Base-by-base conservation (phyloP, 306 rosid species). In the Gastrolobium villosum region DNA sequence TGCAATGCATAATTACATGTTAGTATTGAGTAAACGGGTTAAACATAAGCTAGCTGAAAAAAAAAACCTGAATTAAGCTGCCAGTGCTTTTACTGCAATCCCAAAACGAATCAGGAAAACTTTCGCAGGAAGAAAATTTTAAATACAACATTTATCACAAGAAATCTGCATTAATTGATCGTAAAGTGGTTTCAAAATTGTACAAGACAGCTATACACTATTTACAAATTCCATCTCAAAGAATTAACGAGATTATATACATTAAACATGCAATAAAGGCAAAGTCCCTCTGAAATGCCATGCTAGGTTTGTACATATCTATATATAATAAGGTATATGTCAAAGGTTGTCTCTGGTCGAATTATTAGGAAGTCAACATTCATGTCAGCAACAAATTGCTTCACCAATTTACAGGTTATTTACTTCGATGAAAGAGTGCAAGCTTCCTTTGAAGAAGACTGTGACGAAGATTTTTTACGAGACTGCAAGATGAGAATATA, bases 401-500 rank as follows among this genome's bases (percentile, higher is more conserved):
- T 55, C 79, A 48, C 70, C 65, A 66, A 55, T 62, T 65, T 74
- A 46, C 49, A 62, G 10, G 49, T 71, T 49, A 74, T 84, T 86
- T 87, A 87, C 86, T 79, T 59, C 64, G 46, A 37, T 15, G 1
- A 10, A 62, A 72, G 90, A 71, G 83, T 53, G 70, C 8, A 54
- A 31, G 34, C 44, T 75, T 78, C 85, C 80, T 79, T 65, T n/a
- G 73, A 79, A 61, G 83, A 78, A 14, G 88, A 84, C 67, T 72
- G 85, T 31, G 87, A 72, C 28, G 79, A 86, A 48, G 84, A 69
- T 45, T 68, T 78, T 70, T 75, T 86, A 56, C 30, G 92, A 6
- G 81, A 70, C 85, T 82, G 90, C 87, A 96, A 78, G 73, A 76
- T 65, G 61, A 28, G 41, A 72, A 96, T 93, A 66, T 87, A 91